These are phyloP conservation scores for Aphanomyces euteiches DNA, from an alignment of 352 stramenopile genomes.

Conservation along the genomic window DNA sequence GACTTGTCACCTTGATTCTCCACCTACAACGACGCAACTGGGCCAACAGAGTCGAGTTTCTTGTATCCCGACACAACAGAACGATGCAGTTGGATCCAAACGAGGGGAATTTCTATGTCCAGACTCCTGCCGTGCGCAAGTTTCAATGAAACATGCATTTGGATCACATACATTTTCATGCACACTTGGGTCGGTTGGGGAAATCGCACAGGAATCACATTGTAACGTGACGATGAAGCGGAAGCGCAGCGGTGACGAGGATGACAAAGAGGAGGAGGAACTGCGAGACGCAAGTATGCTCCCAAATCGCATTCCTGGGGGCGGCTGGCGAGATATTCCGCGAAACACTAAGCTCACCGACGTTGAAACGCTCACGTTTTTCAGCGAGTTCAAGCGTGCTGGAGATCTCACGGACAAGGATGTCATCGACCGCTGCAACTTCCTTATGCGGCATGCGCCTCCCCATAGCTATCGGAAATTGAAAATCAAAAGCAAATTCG, in stretches of 20 bases:
- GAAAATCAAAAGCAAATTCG: conserved; percentile 36
- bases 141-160: too few relatives aligned
- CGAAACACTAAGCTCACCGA: conserved; percentile 36
- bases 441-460: conserved; percentile 36
- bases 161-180: too few relatives aligned
- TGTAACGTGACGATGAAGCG: conserved; percentile 18
- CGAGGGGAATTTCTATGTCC: too few relatives aligned
- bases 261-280: conserved; percentile 30
- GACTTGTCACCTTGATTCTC: too few relatives aligned
- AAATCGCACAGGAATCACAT: too few relatives aligned
- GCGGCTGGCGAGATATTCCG: conserved; percentile 35
- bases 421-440: conserved; percentile 37
- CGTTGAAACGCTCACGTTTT: conserved; percentile 36
- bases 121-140: too few relatives aligned
- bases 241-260: conserved; percentile 18
- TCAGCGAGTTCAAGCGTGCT: conserved; percentile 36
- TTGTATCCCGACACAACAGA: too few relatives aligned
- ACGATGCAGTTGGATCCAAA: too few relatives aligned
- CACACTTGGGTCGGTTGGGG: too few relatives aligned
- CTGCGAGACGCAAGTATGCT: conserved; percentile 32
- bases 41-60: too few relatives aligned
- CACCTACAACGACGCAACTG: too few relatives aligned
- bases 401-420: conserved; percentile 34
- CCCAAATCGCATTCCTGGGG: conserved; percentile 20
- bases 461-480: conserved; percentile 32